phyloP scores from a whole-genome alignment of 1,284 basidiomycete genomes.

The Pseudozyma sp. region DNA sequence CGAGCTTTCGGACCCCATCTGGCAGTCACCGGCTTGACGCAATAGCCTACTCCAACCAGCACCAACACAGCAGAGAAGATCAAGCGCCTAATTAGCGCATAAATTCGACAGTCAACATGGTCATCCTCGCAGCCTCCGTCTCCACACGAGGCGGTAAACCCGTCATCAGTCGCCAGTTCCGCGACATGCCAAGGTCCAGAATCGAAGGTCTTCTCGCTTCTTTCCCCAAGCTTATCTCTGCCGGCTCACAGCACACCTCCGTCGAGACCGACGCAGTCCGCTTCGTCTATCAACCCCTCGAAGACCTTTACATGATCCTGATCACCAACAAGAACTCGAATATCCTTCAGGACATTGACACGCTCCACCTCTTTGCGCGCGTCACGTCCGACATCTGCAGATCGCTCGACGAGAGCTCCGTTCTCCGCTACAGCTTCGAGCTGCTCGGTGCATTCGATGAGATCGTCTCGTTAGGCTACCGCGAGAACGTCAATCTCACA shows the following conservation, averaged over 20 bases:
- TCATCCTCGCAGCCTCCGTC: slow-evolving; percentile 91
- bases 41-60: not conserved
- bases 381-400: slow-evolving; percentile 86
- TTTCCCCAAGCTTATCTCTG: slow-evolving; percentile 97
- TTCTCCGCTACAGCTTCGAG: slow-evolving; percentile 92
- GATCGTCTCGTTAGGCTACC: slow-evolving; percentile 91
- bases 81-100: not conserved
- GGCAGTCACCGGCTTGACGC: not conserved
- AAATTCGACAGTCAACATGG: slow-evolving; percentile 70
- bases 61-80: not conserved
- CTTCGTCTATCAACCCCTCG: slow-evolving; percentile 97
- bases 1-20: too few species aligned
- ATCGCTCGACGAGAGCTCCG: slow-evolving; percentile 87
- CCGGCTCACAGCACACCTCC: slow-evolving; percentile 95
- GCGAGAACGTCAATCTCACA: slow-evolving; percentile 90
- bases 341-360: slow-evolving; percentile 97
- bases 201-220: slow-evolving; percentile 95
- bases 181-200: slow-evolving; percentile 89
- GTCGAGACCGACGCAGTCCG: slow-evolving; percentile 73
- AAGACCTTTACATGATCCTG: slow-evolving; percentile 96
- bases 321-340: slow-evolving; percentile 99
- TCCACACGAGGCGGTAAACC: slow-evolving; percentile 93
- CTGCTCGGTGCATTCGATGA: slow-evolving; percentile 96
- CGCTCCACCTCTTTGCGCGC: slow-evolving; percentile 90
- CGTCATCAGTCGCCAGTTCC: slow-evolving; percentile 95